Percentiles rank a stretch among this genome's conserved stretches.
Conservation (phyloP, 1,284 basidiomycete species). For the Cutaneotrichosporon dermatis region DNA sequence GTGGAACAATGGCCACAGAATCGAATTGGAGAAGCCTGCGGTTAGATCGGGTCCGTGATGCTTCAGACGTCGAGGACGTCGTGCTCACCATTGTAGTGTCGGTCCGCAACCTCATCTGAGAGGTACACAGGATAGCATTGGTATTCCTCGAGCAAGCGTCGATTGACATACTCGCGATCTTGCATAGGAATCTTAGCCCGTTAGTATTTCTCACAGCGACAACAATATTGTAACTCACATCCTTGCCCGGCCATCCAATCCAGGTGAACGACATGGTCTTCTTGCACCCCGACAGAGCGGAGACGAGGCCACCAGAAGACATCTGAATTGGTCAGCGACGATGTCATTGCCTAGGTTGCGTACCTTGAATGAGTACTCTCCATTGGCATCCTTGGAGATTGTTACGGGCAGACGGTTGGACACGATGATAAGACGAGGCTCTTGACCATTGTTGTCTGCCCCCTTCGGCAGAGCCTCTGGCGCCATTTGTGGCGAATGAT, state of each 20-base stretch:
- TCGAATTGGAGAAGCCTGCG: conserved; percentile 85
- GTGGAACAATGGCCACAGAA: conserved; percentile 98
- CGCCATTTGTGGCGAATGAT: conserved; percentile 7
- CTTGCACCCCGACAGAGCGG: conserved; percentile 90
- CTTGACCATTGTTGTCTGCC: conserved; percentile 14
- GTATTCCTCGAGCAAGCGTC: conserved; percentile 86
- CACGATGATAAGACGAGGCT: conserved; percentile 83
- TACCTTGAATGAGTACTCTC: conserved; percentile 85
- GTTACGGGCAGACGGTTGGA: conserved; percentile 92
- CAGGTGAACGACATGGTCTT: conserved; percentile 93
- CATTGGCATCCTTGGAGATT: conserved; percentile 77
- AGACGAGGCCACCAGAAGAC: conserved; percentile 92
- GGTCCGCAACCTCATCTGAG: conserved; percentile 92
- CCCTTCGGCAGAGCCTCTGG: conserved; percentile 10
- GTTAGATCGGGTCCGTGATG: not conserved
- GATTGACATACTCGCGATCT: conserved; percentile 79
- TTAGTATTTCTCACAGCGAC: no score
- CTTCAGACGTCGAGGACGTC: no score
- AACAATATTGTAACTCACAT: conserved; percentile 34
- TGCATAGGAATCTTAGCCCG: conserved; percentile 69
- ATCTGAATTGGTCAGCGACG: conserved; percentile 51
- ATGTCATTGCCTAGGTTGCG: conserved; percentile 5
- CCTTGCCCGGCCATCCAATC: conserved; percentile 72
- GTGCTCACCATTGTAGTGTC: conserved; percentile 80
- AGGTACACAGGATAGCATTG: conserved; percentile 97